Evolutionary conservation across 176 grass and related monocot species (phyloP), one percentile per base, ranked within the genome.

Genomic region (Thalia dealbata): DNA sequence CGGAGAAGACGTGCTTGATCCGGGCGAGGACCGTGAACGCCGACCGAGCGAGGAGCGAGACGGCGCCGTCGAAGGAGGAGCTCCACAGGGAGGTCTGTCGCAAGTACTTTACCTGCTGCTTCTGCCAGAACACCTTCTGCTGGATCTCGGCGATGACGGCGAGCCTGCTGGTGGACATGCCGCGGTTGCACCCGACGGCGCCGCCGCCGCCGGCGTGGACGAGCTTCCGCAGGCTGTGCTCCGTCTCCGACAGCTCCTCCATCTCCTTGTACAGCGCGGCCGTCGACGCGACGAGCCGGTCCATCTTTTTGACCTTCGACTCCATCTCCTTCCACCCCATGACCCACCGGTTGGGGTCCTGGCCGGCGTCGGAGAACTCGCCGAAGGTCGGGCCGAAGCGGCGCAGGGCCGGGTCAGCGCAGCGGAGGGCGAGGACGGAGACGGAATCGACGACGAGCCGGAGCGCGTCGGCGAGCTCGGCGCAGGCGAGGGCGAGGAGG

Each of bases 41-140:
- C 14, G 76, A 79, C 6, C 81, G 70, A 24, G 82, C 86, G 41
- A 96, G 55, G 9, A 84, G 72, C 26, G 73, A 78, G 21, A 96
- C 85, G 66, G 74, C 82, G 60, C 80, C 70, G 79, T 96, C 89
- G 60, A 89, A 86, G 22, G 82, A 78, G 76, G 74, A 90, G 41
- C 70, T 73, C 93, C 93, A 92, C 12, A 96, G 75, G 0, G 89
- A 96, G 13, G 85, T 84, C 69, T 86, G 85, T 82, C 84, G 90
- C 0, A 92, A 78, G 22, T 90, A 60, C 87, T 97, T 92, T 52
- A 97, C 87, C 76, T 92, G 87, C 82, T 97, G 89, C 73, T 79
- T 86, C 80, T 82, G 81, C 80, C 78, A 86, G 73, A 92, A 97
- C 0, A 97, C 69, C 25, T 86, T 78, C 83, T 97, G 82, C 85